These are phyloP conservation scores for Tricholoma flavovirens DNA, from an alignment of 768 basidiomycete species.

Conservation along the genomic window DNA sequence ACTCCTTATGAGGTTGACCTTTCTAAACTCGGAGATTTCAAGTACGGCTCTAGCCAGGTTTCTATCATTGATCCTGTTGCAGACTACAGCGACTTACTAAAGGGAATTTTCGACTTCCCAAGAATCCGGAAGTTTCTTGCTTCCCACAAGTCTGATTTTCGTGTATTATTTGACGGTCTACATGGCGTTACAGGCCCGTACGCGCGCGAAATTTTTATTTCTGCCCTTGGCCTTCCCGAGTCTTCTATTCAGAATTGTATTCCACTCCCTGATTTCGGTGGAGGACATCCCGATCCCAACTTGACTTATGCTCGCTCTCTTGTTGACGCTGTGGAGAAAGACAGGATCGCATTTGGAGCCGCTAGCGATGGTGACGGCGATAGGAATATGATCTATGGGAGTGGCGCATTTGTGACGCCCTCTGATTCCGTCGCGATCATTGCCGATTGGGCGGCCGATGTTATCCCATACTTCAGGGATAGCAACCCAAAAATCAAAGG, in stretches of 20 bases:
- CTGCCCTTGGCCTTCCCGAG: slow-evolving; percentile 73
- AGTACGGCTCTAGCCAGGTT: slow-evolving; percentile 79
- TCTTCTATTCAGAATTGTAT: slow-evolving; percentile 85
- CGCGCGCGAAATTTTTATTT: slow-evolving; percentile 81
- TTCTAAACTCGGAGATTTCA: slow-evolving; percentile 70
- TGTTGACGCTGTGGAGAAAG: slow-evolving; percentile 85
- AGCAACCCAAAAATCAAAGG: slow-evolving; percentile 83
- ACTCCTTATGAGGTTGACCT: slow-evolving; percentile 62
- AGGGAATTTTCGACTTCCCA: slow-evolving; percentile 90
- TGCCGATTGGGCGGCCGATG: slow-evolving; percentile 91
- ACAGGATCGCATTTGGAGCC: slow-evolving; percentile 87
- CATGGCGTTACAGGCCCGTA: slow-evolving; percentile 98
- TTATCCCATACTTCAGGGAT: slow-evolving; percentile 88
- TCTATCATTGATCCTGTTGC: slow-evolving; percentile 91
- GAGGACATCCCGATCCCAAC: slow-evolving; percentile 98
- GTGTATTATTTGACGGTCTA: slow-evolving; percentile 91
- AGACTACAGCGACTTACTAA: slow-evolving; percentile 80
- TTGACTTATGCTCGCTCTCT: slow-evolving; percentile 94
- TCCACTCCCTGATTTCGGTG: slow-evolving; percentile 93
- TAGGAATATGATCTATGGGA: slow-evolving; percentile 99
- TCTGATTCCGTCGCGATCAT: slow-evolving; percentile 98
- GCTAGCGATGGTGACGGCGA: slow-evolving; percentile 98
- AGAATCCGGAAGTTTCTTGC: slow-evolving; percentile 87
- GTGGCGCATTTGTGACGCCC: slow-evolving; percentile 96
- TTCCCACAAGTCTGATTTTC: slow-evolving; percentile 61